These are phyloP conservation scores for Vigna unguiculata DNA, from an alignment of 306 rosid species.

Conservation along the genomic window DNA sequence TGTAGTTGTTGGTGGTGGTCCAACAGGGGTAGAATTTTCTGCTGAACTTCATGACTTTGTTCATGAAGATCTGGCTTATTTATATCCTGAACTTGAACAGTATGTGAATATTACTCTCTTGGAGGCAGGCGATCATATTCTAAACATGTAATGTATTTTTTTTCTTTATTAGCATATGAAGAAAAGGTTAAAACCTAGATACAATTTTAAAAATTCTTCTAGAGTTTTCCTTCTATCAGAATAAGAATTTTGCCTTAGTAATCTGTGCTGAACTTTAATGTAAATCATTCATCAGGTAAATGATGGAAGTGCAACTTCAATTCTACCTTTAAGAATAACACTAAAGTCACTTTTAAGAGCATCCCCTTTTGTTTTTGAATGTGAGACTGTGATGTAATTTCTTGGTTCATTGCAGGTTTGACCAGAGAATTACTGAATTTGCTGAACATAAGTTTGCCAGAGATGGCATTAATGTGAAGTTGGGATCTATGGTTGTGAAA, in stretches of 20 bases:
- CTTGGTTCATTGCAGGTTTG: conserved; percentile 69
- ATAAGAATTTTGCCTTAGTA: background rate
- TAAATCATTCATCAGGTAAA: background rate
- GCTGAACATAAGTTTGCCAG: conserved; percentile 81
- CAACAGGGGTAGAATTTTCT: conserved; percentile 97
- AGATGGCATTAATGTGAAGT: conserved; percentile 85
- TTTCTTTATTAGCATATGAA: background rate
- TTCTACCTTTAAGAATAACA: background rate
- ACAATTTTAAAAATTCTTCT: background rate
- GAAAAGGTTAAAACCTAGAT: background rate
- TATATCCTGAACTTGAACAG: conserved; percentile 72
- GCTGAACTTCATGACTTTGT: conserved; percentile 91
- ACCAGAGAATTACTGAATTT: conserved; percentile 92
- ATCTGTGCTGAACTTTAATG: background rate
- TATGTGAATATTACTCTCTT: conserved; percentile 75
- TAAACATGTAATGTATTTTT: conserved; percentile 67
- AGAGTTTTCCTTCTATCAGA: background rate
- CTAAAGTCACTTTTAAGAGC: background rate
- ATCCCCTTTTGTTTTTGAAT: background rate
- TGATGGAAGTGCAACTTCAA: background rate
- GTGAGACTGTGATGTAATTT: background rate
- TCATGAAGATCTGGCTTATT: conserved; percentile 66
- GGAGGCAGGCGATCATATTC: conserved; percentile 91
- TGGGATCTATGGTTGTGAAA: conserved; percentile 91
- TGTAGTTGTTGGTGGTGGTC: conserved; percentile 98